Evolutionary conservation across 192 early-diverging fungal species (phyloP).

Genomic region (Blastocladiella britannica): DNA sequence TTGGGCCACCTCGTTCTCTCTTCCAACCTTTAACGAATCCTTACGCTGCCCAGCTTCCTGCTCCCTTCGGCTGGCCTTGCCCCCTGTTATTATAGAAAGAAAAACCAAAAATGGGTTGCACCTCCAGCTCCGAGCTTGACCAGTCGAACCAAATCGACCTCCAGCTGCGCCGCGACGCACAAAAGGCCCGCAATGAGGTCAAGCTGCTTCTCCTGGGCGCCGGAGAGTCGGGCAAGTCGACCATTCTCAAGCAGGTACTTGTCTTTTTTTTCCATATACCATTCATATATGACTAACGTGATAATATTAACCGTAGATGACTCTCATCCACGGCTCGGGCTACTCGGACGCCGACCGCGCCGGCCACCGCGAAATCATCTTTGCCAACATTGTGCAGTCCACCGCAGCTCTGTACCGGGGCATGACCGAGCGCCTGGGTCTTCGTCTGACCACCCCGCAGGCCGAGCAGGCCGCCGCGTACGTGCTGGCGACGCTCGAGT

Average conservation of each 20-base stretch:
- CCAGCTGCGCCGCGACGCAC: constrained; percentile 62
- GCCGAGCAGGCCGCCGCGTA: constrained; percentile 50
- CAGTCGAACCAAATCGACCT: constrained; percentile 79
- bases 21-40: no score
- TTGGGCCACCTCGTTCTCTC: no score
- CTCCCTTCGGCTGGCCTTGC: no score
- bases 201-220: constrained; percentile 91
- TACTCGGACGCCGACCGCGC: constrained; percentile 76
- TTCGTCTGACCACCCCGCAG: constrained; percentile 41
- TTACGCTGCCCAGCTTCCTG: no score
- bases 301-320: no score
- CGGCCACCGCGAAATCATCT: constrained; percentile 89
- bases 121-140: constrained; percentile 28
- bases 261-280: no score
- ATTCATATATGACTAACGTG: no score
- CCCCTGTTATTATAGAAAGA: no score
- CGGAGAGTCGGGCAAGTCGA: constrained; percentile 93
- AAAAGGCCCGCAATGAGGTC: constrained; percentile 67
- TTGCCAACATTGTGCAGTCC: constrained; percentile 85
- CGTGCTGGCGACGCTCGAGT: constrained; percentile 55
- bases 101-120: background rate
- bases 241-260: constrained; percentile 97
- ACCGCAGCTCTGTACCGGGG: constrained; percentile 93
- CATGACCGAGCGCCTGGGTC: constrained; percentile 43
- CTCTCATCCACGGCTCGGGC: constrained; percentile 87